Evolutionary conservation across 2,329 filamentous ascomycete genomes (phyloP).

Genomic region (Cadophora gregata): DNA sequence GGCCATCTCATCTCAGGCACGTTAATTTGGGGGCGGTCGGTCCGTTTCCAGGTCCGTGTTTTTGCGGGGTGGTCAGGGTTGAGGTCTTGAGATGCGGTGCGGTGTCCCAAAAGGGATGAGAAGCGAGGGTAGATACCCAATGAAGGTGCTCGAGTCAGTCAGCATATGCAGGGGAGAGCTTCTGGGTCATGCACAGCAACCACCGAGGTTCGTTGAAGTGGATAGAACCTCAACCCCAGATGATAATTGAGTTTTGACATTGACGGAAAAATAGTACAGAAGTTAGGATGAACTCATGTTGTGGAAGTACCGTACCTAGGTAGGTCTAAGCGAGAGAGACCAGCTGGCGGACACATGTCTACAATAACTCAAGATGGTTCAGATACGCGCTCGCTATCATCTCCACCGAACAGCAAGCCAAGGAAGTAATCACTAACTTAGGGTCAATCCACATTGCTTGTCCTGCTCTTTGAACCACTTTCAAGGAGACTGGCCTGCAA

Average conservation of each 20-base stretch:
- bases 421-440: background rate
- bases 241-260: background rate
- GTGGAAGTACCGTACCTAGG: no score
- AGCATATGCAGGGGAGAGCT: background rate
- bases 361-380: no score
- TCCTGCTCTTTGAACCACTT: no score
- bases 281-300: no score
- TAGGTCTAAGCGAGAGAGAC: no score
- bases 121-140: background rate
- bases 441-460: background rate
- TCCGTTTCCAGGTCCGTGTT: conserved; percentile 10
- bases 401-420: background rate
- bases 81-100: conserved; percentile 1
- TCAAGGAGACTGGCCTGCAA: no score
- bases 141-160: conserved; percentile 7
- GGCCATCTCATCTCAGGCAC: conserved; percentile 5
- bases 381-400: background rate
- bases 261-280: background rate
- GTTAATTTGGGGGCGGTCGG: conserved; percentile 15
- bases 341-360: no score
- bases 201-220: background rate
- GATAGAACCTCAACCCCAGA: background rate
- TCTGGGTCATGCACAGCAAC: background rate
- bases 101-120: conserved; percentile 19
- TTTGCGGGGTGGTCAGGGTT: conserved; percentile 12